phyloP scores from a whole-genome alignment of 805 yeast genomes.

The Clavispora asparagi region DNA sequence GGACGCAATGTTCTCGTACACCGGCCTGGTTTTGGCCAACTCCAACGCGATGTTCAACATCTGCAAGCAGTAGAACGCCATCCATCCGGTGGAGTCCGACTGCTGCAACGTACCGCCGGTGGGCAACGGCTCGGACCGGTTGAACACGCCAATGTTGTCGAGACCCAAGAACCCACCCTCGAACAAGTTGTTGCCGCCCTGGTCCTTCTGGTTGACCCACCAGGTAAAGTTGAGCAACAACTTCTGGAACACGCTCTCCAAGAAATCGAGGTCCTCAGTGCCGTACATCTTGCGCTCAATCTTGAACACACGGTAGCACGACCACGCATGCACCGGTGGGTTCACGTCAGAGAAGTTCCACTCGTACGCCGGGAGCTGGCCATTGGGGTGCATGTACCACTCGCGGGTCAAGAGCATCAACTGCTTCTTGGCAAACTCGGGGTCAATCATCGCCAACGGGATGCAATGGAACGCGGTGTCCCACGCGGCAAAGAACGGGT shows the following conservation, averaged over 20 bases:
- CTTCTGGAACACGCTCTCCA: conserved; percentile 91
- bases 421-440: conserved; percentile 85
- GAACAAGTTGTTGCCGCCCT: conserved; percentile 80
- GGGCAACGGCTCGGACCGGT: conserved; percentile 88
- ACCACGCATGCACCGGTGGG: conserved; percentile 98
- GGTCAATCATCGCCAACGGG: conserved; percentile 90
- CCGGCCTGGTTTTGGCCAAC: conserved; percentile 76
- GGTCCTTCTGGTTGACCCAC: conserved; percentile 95
- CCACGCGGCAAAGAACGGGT: conserved; percentile 96
- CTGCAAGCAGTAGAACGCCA: conserved; percentile 86
- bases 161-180: conserved; percentile 93
- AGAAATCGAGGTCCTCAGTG: conserved; percentile 71
- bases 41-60: conserved; percentile 92
- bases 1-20: conserved; percentile 89
- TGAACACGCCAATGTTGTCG: conserved; percentile 89
- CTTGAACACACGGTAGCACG: conserved; percentile 81
- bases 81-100: conserved; percentile 97
- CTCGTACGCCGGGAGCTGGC: conserved; percentile 95
- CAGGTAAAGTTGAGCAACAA: conserved; percentile 85
- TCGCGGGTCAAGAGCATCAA: conserved; percentile 81
- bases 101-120: conserved; percentile 88
- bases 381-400: conserved; percentile 98
- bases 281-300: conserved; percentile 83
- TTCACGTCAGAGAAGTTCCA: conserved; percentile 96
- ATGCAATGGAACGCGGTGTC: conserved; percentile 94